These are phyloP conservation scores for Peronospora destructor DNA, from an alignment of 352 stramenopile species.

Conservation along the genomic window DNA sequence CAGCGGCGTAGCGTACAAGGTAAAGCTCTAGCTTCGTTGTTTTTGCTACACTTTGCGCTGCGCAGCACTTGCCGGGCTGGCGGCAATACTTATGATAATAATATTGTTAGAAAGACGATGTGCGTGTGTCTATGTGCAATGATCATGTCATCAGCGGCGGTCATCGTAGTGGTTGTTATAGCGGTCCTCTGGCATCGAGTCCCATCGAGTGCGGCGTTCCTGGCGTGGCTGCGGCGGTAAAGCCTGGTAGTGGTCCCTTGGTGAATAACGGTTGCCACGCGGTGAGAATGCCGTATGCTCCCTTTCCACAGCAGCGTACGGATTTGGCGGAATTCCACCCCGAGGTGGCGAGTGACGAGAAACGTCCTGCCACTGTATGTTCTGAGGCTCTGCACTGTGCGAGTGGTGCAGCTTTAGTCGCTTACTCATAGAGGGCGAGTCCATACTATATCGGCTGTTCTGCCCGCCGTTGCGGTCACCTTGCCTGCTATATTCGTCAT, in stretches of 20 bases:
- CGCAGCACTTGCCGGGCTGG: conserved; percentile 23
- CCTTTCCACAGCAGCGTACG: conserved; percentile 30
- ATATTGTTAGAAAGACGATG: conserved; percentile 31
- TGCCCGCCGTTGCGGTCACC: conserved; percentile 17
- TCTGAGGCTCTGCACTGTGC: conserved; percentile 48
- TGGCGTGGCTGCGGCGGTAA: conserved; percentile 14
- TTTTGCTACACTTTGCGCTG: conserved; percentile 31
- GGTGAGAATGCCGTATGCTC: conserved; percentile 22
- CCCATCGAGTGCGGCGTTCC: conserved; percentile 28
- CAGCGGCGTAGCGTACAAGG: conserved; percentile 28
- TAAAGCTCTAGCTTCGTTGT: conserved; percentile 28
- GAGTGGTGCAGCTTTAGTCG: conserved; percentile 55
- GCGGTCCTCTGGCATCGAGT: conserved; percentile 33
- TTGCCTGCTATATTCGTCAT: conserved; percentile 16
- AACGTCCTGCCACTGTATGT: conserved; percentile 33
- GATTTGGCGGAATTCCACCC: conserved; percentile 13
- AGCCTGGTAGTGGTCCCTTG: conserved; percentile 27
- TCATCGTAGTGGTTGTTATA: conserved; percentile 28
- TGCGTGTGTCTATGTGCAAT: conserved; percentile 5
- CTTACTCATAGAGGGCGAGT: conserved; percentile 35
- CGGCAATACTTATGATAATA: conserved; percentile 39
- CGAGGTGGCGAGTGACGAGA: conserved; percentile 26
- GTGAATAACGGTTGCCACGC: conserved; percentile 20
- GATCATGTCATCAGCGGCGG: conserved; percentile 22
- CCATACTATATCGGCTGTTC: conserved; percentile 18